Base-by-base conservation (phyloP, 2,329 filamentous ascomycete genomes). In the Botrytis pseudocinerea region DNA sequence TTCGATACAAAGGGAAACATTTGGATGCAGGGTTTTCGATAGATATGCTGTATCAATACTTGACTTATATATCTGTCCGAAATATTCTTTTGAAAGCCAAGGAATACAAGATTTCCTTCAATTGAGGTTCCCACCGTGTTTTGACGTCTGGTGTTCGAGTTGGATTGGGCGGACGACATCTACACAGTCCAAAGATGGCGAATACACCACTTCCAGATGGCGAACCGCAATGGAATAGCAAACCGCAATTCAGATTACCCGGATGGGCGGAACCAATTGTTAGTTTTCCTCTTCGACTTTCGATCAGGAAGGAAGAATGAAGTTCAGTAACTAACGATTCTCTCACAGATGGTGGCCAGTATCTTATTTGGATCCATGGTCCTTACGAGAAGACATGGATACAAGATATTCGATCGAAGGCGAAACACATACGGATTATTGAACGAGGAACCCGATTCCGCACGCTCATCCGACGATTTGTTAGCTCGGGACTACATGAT, bases 191-290 rank as follows among this genome's bases (percentile, higher is more conserved):
- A 12, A 61, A 18, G 18, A 72, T 72, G 70, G 70, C 70, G 35
- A 69, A 42, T 38, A 28, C 63, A 28, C 16, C 63, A 18, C 35
- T 72, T 42, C 54, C 70, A 28, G 54, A 51, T 40, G 70, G 70
- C 38, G 78, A 80, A 54, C 79, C 78, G 14, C 71, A 81, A 73
- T 81, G 79, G 79, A 79, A 78, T 57, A 80, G 78, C 70, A 76
- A 75, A 51, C 77, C 79, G 10, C 78, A 79, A n/a, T 81, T 79
- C 77, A 77, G 73, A 73, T 71, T 81, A 46, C 80, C 80, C 14
- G 78, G 77, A 42, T 81, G 80, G 80, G 80, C 76, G 71, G 80
- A 81, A 72, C 80, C 80, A 72, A 68, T 81, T 35, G 79, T 81
- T 71, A 76, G 79, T 64, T 38, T 7, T 42, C 8, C n/a, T 57